Conservation (phyloP, 176 grass and related monocot species). For the Alloteropsis semialata region DNA sequence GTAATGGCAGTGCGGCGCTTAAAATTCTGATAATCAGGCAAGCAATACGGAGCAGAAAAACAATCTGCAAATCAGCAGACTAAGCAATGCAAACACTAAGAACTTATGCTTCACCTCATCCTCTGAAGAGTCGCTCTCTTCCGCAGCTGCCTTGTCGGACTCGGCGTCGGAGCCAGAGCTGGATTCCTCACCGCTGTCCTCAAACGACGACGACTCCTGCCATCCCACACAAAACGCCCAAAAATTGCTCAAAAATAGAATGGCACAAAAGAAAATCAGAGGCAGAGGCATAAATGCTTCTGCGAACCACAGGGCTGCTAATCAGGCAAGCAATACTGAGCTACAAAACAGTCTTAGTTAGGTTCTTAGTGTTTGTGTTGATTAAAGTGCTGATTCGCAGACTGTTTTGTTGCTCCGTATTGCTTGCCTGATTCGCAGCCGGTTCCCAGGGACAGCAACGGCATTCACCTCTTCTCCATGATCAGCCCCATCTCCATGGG, state of each 20-base stretch:
- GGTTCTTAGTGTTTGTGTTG: too few relatives aligned
- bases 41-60: background rate
- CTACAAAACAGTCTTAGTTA: too few relatives aligned
- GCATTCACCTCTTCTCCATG: too few relatives aligned
- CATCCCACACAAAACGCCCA: background rate
- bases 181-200: slow-evolving; percentile 38
- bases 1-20: background rate
- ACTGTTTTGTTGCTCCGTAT: too few relatives aligned
- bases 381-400: too few relatives aligned
- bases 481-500: too few relatives aligned
- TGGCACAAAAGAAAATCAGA: background rate
- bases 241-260: background rate
- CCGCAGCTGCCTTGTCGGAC: slow-evolving; percentile 10
- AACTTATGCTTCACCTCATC: slow-evolving; percentile 56
- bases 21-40: background rate
- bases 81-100: background rate
- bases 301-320: too few relatives aligned
- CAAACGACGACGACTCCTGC: slow-evolving; percentile 44
- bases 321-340: too few relatives aligned
- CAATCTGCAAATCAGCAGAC: background rate
- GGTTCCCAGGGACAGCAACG: too few relatives aligned
- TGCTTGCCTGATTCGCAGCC: too few relatives aligned
- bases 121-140: slow-evolving; percentile 88
- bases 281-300: too few relatives aligned
- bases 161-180: background rate